phyloP scores from a whole-genome alignment of 2,329 filamentous ascomycete species.

The Paecilomyces niveus region DNA sequence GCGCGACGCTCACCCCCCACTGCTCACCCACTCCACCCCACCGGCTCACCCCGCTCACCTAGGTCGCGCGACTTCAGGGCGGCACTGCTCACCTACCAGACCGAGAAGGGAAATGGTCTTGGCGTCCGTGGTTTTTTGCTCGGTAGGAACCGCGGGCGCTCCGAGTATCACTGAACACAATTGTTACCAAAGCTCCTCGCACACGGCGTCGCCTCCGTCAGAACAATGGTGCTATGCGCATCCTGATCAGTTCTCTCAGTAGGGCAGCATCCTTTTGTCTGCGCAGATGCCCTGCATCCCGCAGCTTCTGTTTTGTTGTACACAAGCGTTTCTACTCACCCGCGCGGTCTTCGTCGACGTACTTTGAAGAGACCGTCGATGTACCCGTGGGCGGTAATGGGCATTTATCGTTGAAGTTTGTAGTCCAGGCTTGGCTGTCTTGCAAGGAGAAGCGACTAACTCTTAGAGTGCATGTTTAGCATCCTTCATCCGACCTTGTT shows the following conservation, averaged over 20 bases:
- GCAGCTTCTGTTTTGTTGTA: neutral
- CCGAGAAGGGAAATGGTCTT: too few relatives aligned
- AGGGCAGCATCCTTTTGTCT: neutral
- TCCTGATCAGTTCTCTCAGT: neutral
- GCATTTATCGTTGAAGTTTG: neutral
- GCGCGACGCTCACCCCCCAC: too few relatives aligned
- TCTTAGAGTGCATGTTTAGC: neutral
- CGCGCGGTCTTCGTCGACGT: neutral
- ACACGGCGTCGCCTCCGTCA: neutral
- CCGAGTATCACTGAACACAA: neutral
- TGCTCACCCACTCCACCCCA: too few relatives aligned
- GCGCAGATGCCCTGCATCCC: neutral
- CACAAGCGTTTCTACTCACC: neutral
- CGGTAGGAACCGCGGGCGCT: neutral
- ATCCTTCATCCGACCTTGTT: conserved; percentile 17
- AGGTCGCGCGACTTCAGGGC: too few relatives aligned
- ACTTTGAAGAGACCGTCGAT: conserved; percentile 4
- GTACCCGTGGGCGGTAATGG: conserved; percentile 8
- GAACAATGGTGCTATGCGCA: conserved; percentile 2
- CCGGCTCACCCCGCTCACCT: too few relatives aligned
- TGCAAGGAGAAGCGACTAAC: neutral
- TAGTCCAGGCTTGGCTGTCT: neutral
- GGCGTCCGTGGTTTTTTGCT: too few relatives aligned
- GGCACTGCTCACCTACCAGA: too few relatives aligned
- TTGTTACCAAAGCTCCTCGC: neutral